Conservation (phyloP, 805 yeast species). For the Priceomyces haplophilus region DNA sequence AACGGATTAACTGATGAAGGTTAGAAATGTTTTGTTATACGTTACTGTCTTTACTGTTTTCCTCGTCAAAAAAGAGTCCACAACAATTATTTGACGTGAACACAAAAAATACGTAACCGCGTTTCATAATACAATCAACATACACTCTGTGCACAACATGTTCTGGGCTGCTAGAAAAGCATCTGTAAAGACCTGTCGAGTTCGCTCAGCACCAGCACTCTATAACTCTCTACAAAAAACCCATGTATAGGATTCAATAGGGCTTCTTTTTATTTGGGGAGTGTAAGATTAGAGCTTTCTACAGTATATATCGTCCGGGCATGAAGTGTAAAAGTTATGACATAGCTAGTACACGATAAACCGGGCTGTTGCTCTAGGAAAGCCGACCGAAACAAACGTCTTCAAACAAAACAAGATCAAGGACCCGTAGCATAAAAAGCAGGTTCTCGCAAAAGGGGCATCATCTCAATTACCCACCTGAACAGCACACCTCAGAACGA, state of each 20-base stretch:
- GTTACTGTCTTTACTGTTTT: too few species aligned
- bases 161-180: too few species aligned
- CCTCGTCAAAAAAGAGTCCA: too few species aligned
- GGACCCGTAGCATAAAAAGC: conserved; percentile 2
- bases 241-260: too few species aligned
- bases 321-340: conserved; percentile 45
- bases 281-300: too few species aligned
- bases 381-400: conserved; percentile 29
- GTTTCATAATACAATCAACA: background rate
- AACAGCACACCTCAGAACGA: conserved; percentile 19
- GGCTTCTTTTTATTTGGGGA: too few species aligned
- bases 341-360: conserved; percentile 42
- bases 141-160: background rate
- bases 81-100: background rate
- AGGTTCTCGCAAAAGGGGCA: conserved; percentile 10
- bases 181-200: too few species aligned
- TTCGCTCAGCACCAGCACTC: too few species aligned
- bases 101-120: background rate
- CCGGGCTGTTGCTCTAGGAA: conserved; percentile 43
- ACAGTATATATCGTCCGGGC: conserved; percentile 42
- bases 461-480: conserved; percentile 5
- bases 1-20: too few species aligned
- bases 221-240: too few species aligned
- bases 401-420: conserved; percentile 8
- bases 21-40: too few species aligned